These are phyloP conservation scores for Boletellus sp. DNA, from an alignment of 768 basidiomycete species.

Conservation along the genomic window DNA sequence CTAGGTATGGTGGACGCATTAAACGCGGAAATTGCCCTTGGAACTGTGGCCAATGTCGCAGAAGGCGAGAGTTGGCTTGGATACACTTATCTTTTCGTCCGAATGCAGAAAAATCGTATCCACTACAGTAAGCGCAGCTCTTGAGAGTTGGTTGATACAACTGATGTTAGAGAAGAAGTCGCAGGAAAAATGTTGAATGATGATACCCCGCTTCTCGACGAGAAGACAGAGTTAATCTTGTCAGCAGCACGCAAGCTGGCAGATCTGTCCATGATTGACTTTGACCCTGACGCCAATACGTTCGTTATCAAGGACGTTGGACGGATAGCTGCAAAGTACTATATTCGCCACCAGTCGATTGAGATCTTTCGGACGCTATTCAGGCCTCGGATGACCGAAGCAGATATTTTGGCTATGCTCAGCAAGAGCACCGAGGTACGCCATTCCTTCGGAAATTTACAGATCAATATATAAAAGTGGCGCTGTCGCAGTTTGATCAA, in stretches of 20 bases:
- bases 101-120: conserved; percentile 90
- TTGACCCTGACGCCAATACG: conserved; percentile 52
- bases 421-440: conserved; percentile 87
- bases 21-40: conserved; percentile 93
- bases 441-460: background rate
- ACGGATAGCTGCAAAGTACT: conserved; percentile 96
- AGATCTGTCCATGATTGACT: conserved; percentile 76
- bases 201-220: conserved; percentile 70
- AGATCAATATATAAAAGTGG: background rate
- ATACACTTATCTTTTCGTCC: conserved; percentile 94
- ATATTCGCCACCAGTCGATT: conserved; percentile 81
- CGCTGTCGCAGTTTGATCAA: conserved; percentile 73
- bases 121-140: conserved; percentile 58
- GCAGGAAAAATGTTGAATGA: conserved; percentile 60
- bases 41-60: conserved; percentile 81
- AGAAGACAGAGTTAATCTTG: conserved; percentile 64
- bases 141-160: background rate
- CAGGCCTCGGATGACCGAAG: conserved; percentile 83
- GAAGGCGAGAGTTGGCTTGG: conserved; percentile 95
- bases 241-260: conserved; percentile 65
- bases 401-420: conserved; percentile 83
- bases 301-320: conserved; percentile 86
- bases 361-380: conserved; percentile 83
- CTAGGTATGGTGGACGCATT: conserved; percentile 84
- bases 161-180: conserved; percentile 52